Evolutionary conservation across 1,139 yeast species (phyloP).

Genomic region (Yamadazyma aaseri): DNA sequence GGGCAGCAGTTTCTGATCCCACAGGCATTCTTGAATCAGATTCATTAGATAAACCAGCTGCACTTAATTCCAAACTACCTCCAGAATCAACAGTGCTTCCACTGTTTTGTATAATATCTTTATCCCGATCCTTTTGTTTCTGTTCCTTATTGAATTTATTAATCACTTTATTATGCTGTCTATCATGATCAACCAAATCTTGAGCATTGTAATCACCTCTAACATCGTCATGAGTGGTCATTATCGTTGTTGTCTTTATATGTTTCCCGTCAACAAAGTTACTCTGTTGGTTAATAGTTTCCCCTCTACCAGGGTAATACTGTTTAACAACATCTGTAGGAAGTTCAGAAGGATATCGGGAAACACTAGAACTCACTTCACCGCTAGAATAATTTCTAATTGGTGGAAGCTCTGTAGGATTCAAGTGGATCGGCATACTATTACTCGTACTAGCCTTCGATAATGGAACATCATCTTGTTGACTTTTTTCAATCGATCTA

Average conservation of each 20-base stretch:
- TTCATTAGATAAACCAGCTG: not conserved
- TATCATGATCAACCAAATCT: not conserved
- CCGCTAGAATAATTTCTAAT: not conserved
- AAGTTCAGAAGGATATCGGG: not conserved
- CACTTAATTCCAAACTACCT: too few species aligned
- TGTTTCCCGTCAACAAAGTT: conserved; percentile 2
- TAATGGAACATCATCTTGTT: not conserved
- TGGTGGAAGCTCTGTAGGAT: too few species aligned
- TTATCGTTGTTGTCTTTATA: conserved; percentile 16
- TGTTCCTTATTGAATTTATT: conserved; percentile 8
- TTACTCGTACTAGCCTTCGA: not conserved
- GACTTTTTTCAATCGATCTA: not conserved
- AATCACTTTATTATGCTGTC: conserved; percentile 13
- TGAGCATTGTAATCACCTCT: not conserved
- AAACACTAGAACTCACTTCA: not conserved
- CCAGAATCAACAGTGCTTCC: not conserved
- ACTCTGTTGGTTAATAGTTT: not conserved
- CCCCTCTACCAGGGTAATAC: not conserved
- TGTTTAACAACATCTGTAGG: not conserved
- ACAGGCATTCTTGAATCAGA: too few species aligned
- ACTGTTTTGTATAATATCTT: not conserved
- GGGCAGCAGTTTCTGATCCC: too few species aligned
- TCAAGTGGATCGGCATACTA: too few species aligned
- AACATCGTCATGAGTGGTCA: conserved; percentile 13
- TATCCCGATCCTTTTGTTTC: not conserved